Evolutionary conservation across 2,329 filamentous ascomycete genomes (phyloP).

Genomic region (Trichoderma oligosporum): DNA sequence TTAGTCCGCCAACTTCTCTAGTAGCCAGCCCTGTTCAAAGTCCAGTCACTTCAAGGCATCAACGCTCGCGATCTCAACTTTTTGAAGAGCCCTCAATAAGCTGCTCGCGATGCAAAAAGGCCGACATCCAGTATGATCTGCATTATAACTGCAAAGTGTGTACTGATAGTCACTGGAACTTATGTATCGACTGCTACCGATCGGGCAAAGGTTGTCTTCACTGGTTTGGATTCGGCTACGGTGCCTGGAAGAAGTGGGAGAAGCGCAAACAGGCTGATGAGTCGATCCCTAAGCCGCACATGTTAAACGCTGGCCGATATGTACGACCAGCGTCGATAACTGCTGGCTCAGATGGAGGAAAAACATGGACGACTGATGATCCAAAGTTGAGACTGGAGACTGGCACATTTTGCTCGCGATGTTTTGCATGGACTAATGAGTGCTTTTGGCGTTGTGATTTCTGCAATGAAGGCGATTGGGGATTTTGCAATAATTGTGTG

Average conservation of each 20-base stretch:
- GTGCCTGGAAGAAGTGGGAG: slow-evolving; percentile 66
- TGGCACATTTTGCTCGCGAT: slow-evolving; percentile 81
- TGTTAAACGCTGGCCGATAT: slow-evolving; percentile 57
- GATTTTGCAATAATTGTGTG: slow-evolving; percentile 84
- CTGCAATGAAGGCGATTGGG: slow-evolving; percentile 93
- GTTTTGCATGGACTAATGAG: slow-evolving; percentile 68
- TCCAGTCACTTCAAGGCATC: slow-evolving; percentile 34
- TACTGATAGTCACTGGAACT: slow-evolving; percentile 65
- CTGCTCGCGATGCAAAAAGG: slow-evolving; percentile 67
- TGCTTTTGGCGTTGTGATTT: slow-evolving; percentile 86
- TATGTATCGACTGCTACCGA: slow-evolving; percentile 80
- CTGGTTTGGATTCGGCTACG: slow-evolving; percentile 83
- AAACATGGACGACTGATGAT: slow-evolving; percentile 62
- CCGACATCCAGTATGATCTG: slow-evolving; percentile 76
- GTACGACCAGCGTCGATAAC: slow-evolving; percentile 46
- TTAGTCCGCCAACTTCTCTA: slow-evolving; percentile 27
- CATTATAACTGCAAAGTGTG: slow-evolving; percentile 80
- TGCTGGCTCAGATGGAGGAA: slow-evolving; percentile 52
- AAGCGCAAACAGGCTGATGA: slow-evolving; percentile 41
- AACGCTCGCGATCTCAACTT: slow-evolving; percentile 45
- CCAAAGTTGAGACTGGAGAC: slow-evolving; percentile 65
- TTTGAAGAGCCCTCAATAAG: slow-evolving; percentile 68
- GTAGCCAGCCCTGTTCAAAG: slow-evolving; percentile 33
- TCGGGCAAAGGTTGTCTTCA: slow-evolving; percentile 71
- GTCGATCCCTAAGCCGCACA: slow-evolving; percentile 50